Evolutionary conservation across 371 early-diverging fungal genomes (phyloP).

Genomic region (Blastocladiella emersonii): DNA sequence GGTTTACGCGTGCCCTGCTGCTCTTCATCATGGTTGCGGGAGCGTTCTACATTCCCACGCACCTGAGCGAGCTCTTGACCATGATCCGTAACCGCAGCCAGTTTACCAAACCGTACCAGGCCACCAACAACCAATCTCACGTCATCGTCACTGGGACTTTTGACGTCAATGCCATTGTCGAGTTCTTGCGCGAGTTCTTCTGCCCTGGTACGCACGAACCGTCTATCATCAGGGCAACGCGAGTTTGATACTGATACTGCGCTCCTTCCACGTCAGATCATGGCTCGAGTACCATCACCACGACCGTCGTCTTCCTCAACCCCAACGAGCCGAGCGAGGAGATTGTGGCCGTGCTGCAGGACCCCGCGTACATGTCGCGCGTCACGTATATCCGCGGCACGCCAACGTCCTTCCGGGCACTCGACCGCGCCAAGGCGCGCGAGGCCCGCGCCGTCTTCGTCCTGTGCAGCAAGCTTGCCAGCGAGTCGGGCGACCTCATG

Average conservation of each 20-base stretch:
- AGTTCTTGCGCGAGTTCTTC: constrained; percentile 56
- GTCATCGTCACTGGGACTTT: constrained; percentile 47
- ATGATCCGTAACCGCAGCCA: constrained; percentile 33
- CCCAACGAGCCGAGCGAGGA: constrained; percentile 40
- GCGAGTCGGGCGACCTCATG: constrained; percentile 21
- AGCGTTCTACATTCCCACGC: constrained; percentile 47
- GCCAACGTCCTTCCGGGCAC: constrained; percentile 35
- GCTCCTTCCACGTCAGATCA: too few relatives aligned
- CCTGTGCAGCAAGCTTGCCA: constrained; percentile 23
- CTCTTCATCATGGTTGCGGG: constrained; percentile 48
- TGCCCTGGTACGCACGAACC: too few relatives aligned
- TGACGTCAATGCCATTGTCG: constrained; percentile 31
- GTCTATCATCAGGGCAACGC: too few relatives aligned
- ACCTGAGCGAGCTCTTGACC: constrained; percentile 42
- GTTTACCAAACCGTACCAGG: constrained; percentile 29
- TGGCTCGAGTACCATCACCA: constrained; percentile 11
- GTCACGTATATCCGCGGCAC: constrained; percentile 50
- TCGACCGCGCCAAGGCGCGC: constrained; percentile 28
- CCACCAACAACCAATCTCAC: constrained; percentile 30
- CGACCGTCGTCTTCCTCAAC: constrained; percentile 46
- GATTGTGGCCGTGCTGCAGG: constrained; percentile 25
- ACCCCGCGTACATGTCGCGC: constrained; percentile 39
- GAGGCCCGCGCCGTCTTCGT: constrained; percentile 42
- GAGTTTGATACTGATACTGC: too few relatives aligned
- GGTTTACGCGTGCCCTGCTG: constrained; percentile 38